Evolutionary conservation across 306 rosid species (phyloP), one percentile per base, ranked within the genome.

Genomic region (Fagus sylvatica): DNA sequence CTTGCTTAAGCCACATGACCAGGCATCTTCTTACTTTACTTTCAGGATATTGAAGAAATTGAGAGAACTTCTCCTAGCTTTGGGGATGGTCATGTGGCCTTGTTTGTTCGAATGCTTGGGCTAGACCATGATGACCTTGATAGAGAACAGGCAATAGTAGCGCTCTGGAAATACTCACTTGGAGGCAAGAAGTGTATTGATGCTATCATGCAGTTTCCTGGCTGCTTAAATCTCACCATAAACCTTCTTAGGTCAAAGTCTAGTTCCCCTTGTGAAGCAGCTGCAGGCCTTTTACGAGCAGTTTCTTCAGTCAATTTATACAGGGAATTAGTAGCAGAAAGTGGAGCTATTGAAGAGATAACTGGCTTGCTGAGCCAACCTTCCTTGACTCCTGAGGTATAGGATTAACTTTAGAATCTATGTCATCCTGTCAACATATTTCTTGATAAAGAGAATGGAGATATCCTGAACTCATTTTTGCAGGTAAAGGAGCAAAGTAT

Each of bases 271-370:
- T 82, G 94, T 72, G 97, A 94, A 90, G 98, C 96, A 48, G 97
- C 98, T 76, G 93, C 96, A 22, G 98, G 98, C 73, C 97, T 94
- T 84, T 73, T 94, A 59, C 86, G 96, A 32, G 88, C 92, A 54
- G 75, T 92, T 12, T 90, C 97, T 74, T 74, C 88, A 22, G 78
- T 94, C 69, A 88, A 94, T 80, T 13, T 76, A 43, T 92, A 90
- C 85, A 82, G 89, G 85, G 88, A 90, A 77, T 76, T 80, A 60
- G 91, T 94, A 19, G 94, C 96, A 53, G 85, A 84, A 19, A 88
- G 97, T 87, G 98, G 97, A 76, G 97, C 97, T 39, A 78, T 90
- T 83, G 97, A 94, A 87, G 97, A 94, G 91, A 84, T 94, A 57
- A 84, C 76, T 48, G 89, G 91, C 76, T 80, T 94, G 88, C 89